Base-by-base conservation (phyloP, 495 filamentous ascomycete genomes). In the Neurospora sp. region DNA sequence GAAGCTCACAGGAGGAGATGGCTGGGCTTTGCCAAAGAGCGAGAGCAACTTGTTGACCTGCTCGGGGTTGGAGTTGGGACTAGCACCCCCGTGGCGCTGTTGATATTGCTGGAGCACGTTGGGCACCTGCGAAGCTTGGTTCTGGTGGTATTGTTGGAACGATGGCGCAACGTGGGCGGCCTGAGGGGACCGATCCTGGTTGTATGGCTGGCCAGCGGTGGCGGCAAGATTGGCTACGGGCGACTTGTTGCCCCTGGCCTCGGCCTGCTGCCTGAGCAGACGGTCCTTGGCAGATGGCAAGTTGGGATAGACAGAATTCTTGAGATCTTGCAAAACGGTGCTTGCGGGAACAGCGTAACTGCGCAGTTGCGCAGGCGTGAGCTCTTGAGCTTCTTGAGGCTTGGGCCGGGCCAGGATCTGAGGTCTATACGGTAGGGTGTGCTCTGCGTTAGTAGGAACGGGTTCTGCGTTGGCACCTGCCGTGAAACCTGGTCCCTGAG, bases 1-100 rank as follows among this genome's bases (percentile, higher is more conserved):
- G 27, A 65, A 65, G 53, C 53, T 65, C 53, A 65, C 53, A 35
- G 53, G 53, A 27, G 53, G 27, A 65, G 53, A 65, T 37, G 53
- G 53, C 46, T 86, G 77, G 2, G 11, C 70, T 75, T 92, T 92
- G n/a, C 87, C 87, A 74, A 94, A 93, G 9, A 94, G 85, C 9
- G 89, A 91, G 14, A 94, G 85, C 12, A 94, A 82, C 11, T 88
- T 83, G 42, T 90, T 89, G 74, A 85, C 89, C 71, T 96, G 92
- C 11, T 92, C 88, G 5, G 80, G 74, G 7, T 86, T 87, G 40
- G 82, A 74, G 42, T 83, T 75, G 74, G 31, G 73, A 75, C 31
- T 74, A 73, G 35, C 69, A 72, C 16, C 31, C 61, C 37, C 71
- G 22, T 44, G 73, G 37, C 31, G 73, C 44, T 72, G 76, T 76